Evolutionary conservation across 2,329 filamentous ascomycete species (phyloP).

Genomic region (Colletotrichum sp.): DNA sequence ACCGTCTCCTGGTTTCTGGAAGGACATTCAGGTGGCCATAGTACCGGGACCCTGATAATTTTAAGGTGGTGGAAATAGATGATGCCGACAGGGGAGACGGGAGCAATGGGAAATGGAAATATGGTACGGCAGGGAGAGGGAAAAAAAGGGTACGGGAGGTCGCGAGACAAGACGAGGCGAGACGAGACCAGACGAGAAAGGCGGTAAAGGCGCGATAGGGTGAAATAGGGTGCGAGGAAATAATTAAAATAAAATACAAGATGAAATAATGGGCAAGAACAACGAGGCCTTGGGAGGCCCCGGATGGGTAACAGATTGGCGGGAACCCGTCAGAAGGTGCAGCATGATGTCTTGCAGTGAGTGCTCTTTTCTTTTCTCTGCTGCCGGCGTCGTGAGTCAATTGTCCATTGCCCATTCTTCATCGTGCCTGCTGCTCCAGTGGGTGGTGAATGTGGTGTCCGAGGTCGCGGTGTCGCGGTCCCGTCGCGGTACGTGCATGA

Average conservation of each 20-base stretch:
- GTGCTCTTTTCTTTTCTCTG: neutral
- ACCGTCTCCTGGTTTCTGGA: slow-evolving; percentile 14
- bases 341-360: neutral
- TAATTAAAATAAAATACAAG: neutral
- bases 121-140: neutral
- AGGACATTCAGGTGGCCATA: slow-evolving; percentile 21
- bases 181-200: neutral
- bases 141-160: neutral
- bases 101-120: slow-evolving; percentile 6
- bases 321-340: neutral
- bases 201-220: neutral
- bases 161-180: slow-evolving; percentile 7
- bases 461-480: neutral
- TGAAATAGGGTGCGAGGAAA: neutral
- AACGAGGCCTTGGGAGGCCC: neutral
- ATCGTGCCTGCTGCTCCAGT: neutral
- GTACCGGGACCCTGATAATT: slow-evolving; percentile 21
- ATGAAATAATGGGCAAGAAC: neutral
- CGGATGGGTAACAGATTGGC: neutral
- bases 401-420: neutral
- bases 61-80: slow-evolving; percentile 18
- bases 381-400: neutral
- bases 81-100: slow-evolving; percentile 2
- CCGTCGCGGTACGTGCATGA: neutral
- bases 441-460: neutral